Percentiles rank a stretch among this genome's conserved stretches.
phyloP scores from a whole-genome alignment of 2,329 filamentous ascomycete genomes.

The Stagonosporopsis vannaccii region DNA sequence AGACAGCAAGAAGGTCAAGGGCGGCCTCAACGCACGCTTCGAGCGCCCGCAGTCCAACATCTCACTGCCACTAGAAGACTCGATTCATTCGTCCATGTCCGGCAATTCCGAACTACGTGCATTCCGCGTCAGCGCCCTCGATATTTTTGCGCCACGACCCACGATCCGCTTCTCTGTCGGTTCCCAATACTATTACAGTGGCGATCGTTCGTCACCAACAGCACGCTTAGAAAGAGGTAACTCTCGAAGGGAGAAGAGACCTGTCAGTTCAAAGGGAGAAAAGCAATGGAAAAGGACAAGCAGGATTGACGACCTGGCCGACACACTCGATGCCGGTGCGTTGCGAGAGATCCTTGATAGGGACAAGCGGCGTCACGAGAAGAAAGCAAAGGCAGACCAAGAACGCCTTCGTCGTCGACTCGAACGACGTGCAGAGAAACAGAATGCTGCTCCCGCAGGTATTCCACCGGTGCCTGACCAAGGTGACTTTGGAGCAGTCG shows the following conservation, averaged over 20 bases:
- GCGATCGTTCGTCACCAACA: constrained; percentile 41
- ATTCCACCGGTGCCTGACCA: constrained; percentile 64
- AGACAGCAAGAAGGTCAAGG: constrained; percentile 71
- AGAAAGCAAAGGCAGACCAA: constrained; percentile 72
- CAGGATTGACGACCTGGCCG: constrained; percentile 74
- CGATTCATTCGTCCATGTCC: constrained; percentile 78
- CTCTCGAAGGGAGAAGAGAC: constrained; percentile 60
- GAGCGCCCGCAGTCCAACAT: constrained; percentile 72
- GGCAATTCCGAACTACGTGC: constrained; percentile 76
- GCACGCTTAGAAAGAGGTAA: constrained; percentile 58
- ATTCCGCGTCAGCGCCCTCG: constrained; percentile 81
- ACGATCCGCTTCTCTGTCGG: constrained; percentile 77
- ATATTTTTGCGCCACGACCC: constrained; percentile 84
- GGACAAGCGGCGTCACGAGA: constrained; percentile 80
- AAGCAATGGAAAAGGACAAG: constrained; percentile 65
- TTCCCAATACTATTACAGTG: constrained; percentile 62
- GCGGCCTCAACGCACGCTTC: constrained; percentile 62
- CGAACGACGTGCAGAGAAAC: constrained; percentile 69
- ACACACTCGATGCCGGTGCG: constrained; percentile 84
- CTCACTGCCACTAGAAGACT: constrained; percentile 76
- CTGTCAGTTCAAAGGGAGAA: constrained; percentile 53
- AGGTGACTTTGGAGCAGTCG: constrained; percentile 54
- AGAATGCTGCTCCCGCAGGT: constrained; percentile 65
- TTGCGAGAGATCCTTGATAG: constrained; percentile 89
- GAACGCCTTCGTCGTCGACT: constrained; percentile 72